Percentiles rank a stretch among this genome's conserved stretches.
Conservation (phyloP, 306 rosid genomes). For the Gillenia trifoliata region DNA sequence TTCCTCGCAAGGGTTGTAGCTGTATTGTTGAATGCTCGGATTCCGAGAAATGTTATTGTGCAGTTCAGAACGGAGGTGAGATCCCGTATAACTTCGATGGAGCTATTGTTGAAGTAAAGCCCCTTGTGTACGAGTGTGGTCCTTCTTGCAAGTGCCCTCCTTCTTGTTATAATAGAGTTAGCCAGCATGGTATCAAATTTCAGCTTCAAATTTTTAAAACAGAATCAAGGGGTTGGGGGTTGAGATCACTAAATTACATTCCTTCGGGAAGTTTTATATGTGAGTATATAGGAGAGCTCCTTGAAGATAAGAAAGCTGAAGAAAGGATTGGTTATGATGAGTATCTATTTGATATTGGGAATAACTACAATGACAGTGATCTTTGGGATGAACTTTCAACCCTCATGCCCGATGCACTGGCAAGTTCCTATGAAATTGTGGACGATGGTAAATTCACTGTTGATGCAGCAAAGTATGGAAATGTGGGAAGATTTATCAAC, state of each 20-base stretch:
- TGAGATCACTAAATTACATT: constrained; percentile 81
- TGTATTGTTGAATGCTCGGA: constrained; percentile 77
- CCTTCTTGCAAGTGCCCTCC: constrained; percentile 74
- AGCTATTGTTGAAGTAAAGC: constrained; percentile 79
- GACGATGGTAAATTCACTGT: constrained; percentile 70
- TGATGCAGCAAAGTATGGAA: constrained; percentile 73
- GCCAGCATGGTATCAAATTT: constrained; percentile 73
- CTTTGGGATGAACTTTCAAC: constrained; percentile 72
- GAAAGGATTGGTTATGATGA: constrained; percentile 78
- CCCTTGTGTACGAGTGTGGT: constrained; percentile 90
- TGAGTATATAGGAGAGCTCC: constrained; percentile 88
- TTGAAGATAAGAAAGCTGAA: constrained; percentile 84
- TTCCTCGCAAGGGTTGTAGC: constrained; percentile 55
- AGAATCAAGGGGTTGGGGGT: constrained; percentile 83
- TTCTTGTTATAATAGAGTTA: constrained; percentile 73
- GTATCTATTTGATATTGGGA: constrained; percentile 88
- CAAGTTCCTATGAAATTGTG: constrained; percentile 42
- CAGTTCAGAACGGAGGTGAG: constrained; percentile 71
- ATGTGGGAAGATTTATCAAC: constrained; percentile 88
- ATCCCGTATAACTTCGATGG: constrained; percentile 76
- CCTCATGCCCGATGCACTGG: constrained; percentile 49
- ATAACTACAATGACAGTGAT: constrained; percentile 41
- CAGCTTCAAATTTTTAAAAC: constrained; percentile 91
- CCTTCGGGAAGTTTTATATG: constrained; percentile 93
- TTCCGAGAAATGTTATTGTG: constrained; percentile 62